Conservation (phyloP, 2,329 filamentous ascomycete species). For the Fusarium redolens region DNA sequence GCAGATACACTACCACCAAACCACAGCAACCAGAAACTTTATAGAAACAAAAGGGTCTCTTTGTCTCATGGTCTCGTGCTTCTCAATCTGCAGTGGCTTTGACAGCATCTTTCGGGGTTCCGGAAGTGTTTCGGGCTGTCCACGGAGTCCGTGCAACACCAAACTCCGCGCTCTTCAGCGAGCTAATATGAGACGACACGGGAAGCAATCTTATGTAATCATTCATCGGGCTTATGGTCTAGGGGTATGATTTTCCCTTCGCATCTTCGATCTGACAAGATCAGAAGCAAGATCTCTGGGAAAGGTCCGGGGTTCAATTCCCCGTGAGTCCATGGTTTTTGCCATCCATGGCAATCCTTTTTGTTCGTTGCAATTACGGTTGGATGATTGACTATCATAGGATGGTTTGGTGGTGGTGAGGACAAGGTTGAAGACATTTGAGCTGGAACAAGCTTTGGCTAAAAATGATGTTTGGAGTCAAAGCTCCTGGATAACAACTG, state of each 20-base stretch:
- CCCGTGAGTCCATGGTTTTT: conserved; percentile 30
- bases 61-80: not conserved
- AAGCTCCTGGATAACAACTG: not conserved
- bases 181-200: not conserved
- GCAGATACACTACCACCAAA: not conserved
- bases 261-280: conserved; percentile 4
- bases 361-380: not conserved
- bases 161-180: not conserved
- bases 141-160: not conserved
- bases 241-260: conserved; percentile 35
- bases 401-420: not conserved
- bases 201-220: not conserved
- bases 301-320: conserved; percentile 34
- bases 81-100: not conserved
- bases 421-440: not conserved
- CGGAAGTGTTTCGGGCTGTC: not conserved
- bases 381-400: not conserved
- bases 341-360: accelerated
- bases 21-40: not conserved
- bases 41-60: not conserved
- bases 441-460: accelerated
- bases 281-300: conserved; percentile 7
- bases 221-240: conserved; percentile 29
- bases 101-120: not conserved
- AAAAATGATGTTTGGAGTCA: not conserved